phyloP scores from a whole-genome alignment of 108 stramenopile species.

The Aurantiochytrium sp. region DNA sequence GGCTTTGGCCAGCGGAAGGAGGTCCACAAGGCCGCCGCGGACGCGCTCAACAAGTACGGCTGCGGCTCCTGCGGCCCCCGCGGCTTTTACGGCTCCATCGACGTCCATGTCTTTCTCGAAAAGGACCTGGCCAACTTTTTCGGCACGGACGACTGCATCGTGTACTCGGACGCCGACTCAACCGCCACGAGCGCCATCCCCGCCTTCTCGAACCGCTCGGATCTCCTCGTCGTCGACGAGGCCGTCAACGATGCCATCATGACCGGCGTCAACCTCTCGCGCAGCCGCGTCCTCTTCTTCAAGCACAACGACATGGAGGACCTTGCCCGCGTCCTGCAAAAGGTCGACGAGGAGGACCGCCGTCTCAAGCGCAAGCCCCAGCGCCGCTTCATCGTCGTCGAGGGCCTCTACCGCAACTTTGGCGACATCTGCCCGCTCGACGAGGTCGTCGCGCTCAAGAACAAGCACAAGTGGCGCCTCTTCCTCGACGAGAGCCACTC shows the following conservation, averaged over 20 bases:
- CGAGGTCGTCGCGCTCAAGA: constrained; percentile 78
- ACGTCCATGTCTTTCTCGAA: constrained; percentile 84
- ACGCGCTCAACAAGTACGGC: constrained; percentile 75
- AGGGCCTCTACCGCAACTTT: constrained; percentile 89
- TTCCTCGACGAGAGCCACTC: constrained; percentile 90
- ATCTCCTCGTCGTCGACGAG: constrained; percentile 85
- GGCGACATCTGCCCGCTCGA: constrained; percentile 85
- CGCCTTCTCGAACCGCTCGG: constrained; percentile 95
- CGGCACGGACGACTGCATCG: constrained; percentile 80
- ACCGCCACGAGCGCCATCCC: constrained; percentile 68
- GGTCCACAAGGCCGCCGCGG: constrained; percentile 60
- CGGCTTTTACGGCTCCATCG: constrained; percentile 99
- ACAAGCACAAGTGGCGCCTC: constrained; percentile 80
- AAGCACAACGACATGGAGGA: constrained; percentile 95
- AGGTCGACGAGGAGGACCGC: constrained; percentile 66
- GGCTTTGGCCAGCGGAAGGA: constrained; percentile 39
- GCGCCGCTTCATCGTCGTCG: constrained; percentile 90
- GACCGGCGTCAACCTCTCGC: constrained; percentile 78
- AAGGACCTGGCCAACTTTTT: constrained; percentile 71
- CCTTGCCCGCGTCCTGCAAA: constrained; percentile 77
- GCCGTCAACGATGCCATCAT: constrained; percentile 80
- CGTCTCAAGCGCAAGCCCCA: constrained; percentile 67
- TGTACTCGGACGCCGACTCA: constrained; percentile 89
- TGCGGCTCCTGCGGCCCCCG: constrained; percentile 96
- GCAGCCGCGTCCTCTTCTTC: constrained; percentile 84